phyloP scores from a whole-genome alignment of 495 filamentous ascomycete species.

The Hypomontagnella submonticulosa region DNA sequence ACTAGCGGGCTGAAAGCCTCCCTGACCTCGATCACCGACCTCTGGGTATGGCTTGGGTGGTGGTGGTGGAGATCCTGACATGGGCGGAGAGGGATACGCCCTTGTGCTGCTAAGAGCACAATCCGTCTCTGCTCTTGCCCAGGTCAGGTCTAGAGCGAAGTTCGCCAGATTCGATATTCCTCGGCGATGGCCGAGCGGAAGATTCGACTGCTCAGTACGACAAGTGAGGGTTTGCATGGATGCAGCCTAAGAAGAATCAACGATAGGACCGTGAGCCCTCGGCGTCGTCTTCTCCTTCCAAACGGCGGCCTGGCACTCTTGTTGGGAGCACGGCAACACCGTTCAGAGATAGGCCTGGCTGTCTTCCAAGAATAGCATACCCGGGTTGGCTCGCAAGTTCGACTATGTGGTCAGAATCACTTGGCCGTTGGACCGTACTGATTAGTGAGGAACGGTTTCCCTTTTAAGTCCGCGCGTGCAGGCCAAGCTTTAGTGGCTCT shows the following conservation, averaged over 20 bases:
- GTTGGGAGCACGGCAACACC: constrained; percentile 28
- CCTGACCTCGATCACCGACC: constrained; percentile 67
- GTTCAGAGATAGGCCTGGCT: constrained; percentile 23
- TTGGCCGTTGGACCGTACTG: constrained; percentile 14
- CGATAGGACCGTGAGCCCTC: constrained; percentile 44
- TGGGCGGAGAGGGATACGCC: constrained; percentile 83
- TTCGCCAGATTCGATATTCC: constrained; percentile 71
- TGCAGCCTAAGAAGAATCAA: constrained; percentile 43
- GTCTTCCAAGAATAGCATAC: constrained; percentile 31
- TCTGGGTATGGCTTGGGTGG: constrained; percentile 70
- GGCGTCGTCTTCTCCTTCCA: constrained; percentile 43
- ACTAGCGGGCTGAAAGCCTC: constrained; percentile 57
- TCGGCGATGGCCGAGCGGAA: constrained; percentile 70
- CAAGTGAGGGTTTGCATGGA: constrained; percentile 63
- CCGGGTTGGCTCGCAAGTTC: constrained; percentile 31
- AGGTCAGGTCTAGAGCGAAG: constrained; percentile 75
- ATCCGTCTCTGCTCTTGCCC: constrained; percentile 74
- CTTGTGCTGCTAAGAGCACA: constrained; percentile 66
- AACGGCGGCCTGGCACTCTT: constrained; percentile 29
- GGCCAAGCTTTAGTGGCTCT: constrained; percentile 17
- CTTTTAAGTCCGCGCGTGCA: constrained; percentile 20
- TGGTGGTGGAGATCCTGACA: constrained; percentile 82
- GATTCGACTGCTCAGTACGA: constrained; percentile 55
- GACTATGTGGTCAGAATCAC: constrained; percentile 15
- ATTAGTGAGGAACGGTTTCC: constrained; percentile 33